Evolutionary conservation across 192 early-diverging fungal genomes (phyloP).

Genomic region (Rhizoclosmatium globosum): DNA sequence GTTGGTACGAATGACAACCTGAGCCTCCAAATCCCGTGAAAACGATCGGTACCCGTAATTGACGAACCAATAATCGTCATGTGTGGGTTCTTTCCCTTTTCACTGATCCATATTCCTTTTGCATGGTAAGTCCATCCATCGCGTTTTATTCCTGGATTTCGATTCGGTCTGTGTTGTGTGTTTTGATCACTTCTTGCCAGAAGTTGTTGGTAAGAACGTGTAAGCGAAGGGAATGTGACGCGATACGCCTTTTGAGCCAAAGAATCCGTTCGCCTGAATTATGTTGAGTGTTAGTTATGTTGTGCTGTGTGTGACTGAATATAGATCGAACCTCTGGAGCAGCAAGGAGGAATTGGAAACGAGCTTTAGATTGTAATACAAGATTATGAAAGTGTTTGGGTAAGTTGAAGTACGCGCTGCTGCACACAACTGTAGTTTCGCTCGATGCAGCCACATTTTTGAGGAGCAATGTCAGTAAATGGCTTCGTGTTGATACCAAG

Average conservation of each 20-base stretch:
- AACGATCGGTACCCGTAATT: constrained; percentile 93
- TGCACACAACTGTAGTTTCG: constrained; percentile 54
- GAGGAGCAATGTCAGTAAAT: constrained; percentile 70
- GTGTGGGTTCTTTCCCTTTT: constrained; percentile 58
- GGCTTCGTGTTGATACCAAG: constrained; percentile 85
- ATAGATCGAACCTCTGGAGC: constrained; percentile 68
- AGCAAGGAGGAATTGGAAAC: constrained; percentile 75
- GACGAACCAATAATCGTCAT: constrained; percentile 91
- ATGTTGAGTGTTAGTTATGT: too few relatives aligned
- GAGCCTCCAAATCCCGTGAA: constrained; percentile 91
- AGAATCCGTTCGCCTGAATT: constrained; percentile 87
- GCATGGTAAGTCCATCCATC: constrained; percentile 95
- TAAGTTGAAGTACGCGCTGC: constrained; percentile 96
- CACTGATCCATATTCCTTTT: constrained; percentile 70
- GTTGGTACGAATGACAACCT: constrained; percentile 77
- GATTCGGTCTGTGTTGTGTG: constrained; percentile 54
- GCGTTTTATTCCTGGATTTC: constrained; percentile 80
- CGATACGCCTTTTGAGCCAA: constrained; percentile 82
- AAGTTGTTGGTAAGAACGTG: constrained; percentile 82
- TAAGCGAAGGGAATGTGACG: constrained; percentile 91
- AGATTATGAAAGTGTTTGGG: constrained; percentile 65
- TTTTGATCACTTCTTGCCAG: constrained; percentile 53
- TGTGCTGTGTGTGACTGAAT: too few relatives aligned
- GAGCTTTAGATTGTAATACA: constrained; percentile 51
- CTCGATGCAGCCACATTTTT: constrained; percentile 60